Evolutionary conservation across 139 green algal genomes (phyloP).

Genomic region (Micromonas pusilla): DNA sequence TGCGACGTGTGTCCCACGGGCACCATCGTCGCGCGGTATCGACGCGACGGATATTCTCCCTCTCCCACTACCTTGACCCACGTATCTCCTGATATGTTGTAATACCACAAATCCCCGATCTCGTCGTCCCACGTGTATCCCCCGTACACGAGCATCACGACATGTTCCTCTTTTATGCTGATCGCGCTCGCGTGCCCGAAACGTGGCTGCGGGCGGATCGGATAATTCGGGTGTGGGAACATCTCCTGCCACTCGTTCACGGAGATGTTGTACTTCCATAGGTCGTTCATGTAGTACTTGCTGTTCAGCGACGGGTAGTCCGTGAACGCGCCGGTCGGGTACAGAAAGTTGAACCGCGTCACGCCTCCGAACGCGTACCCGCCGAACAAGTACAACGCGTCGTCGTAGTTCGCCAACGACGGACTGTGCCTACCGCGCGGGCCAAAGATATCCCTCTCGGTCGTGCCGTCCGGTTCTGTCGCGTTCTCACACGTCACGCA

Average conservation of each 20-base stretch:
- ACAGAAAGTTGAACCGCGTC: background rate
- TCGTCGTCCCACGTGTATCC: conserved; percentile 30
- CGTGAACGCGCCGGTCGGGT: background rate
- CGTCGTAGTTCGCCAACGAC: conserved; percentile 4
- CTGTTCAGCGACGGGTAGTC: conserved; percentile 16
- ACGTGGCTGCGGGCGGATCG: background rate
- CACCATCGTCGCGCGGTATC: background rate
- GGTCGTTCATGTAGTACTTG: conserved; percentile 29
- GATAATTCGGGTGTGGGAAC: background rate
- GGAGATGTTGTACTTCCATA: conserved; percentile 22
- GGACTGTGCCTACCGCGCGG: background rate
- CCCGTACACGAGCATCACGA: conserved; percentile 20
- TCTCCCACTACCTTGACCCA: conserved; percentile 13
- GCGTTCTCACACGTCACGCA: conserved; percentile 17
- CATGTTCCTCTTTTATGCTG: background rate
- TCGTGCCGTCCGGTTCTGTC: conserved; percentile 10
- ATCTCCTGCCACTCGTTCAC: conserved; percentile 21
- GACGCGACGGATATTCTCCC: conserved; percentile 23
- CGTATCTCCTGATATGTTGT: conserved; percentile 16
- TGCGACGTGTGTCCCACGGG: background rate
- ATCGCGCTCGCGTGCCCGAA: conserved; percentile 16
- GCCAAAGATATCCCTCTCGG: background rate
- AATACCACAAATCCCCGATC: conserved; percentile 31
- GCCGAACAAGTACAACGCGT: conserved; percentile 21
- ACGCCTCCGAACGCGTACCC: conserved; percentile 23